Percentiles rank a stretch among this genome's conserved stretches.
Evolutionary conservation across 2,329 filamentous ascomycete species (phyloP).

Genomic region (Coniochaeta prunicola): DNA sequence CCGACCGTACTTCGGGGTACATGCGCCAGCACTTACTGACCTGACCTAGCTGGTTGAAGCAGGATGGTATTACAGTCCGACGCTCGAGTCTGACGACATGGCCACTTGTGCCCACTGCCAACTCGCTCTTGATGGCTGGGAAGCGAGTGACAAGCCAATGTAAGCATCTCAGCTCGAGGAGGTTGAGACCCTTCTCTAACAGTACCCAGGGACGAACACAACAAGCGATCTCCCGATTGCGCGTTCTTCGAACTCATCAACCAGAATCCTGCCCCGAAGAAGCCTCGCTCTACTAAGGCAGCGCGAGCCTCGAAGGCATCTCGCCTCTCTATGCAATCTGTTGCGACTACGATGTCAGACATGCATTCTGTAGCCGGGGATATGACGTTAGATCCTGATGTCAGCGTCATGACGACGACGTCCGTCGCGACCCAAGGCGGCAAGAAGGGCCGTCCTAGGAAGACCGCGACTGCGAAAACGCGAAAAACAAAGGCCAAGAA

Average conservation of each 20-base stretch:
- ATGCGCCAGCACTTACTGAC: background rate
- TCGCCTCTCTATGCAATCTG: conserved; percentile 54
- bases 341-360: conserved; percentile 43
- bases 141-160: conserved; percentile 83
- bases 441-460: conserved; percentile 41
- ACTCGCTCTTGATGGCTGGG: conserved; percentile 88
- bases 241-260: conserved; percentile 70
- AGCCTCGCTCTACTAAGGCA: conserved; percentile 44
- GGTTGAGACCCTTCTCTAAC: conserved; percentile 5
- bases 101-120: conserved; percentile 89
- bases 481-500: conserved; percentile 44
- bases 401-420: conserved; percentile 51
- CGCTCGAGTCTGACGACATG: conserved; percentile 75
- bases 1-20: background rate
- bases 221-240: conserved; percentile 69
- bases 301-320: conserved; percentile 61
- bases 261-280: conserved; percentile 49
- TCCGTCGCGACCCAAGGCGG: conserved; percentile 52
- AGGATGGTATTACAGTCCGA: conserved; percentile 91
- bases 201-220: conserved; percentile 68
- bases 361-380: conserved; percentile 36
- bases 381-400: conserved; percentile 42
- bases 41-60: conserved; percentile 70
- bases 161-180: conserved; percentile 32
- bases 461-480: conserved; percentile 40